These are phyloP conservation scores for Lagerstroemia speciosa DNA, from an alignment of 345 rosid genomes.

Conservation along the genomic window DNA sequence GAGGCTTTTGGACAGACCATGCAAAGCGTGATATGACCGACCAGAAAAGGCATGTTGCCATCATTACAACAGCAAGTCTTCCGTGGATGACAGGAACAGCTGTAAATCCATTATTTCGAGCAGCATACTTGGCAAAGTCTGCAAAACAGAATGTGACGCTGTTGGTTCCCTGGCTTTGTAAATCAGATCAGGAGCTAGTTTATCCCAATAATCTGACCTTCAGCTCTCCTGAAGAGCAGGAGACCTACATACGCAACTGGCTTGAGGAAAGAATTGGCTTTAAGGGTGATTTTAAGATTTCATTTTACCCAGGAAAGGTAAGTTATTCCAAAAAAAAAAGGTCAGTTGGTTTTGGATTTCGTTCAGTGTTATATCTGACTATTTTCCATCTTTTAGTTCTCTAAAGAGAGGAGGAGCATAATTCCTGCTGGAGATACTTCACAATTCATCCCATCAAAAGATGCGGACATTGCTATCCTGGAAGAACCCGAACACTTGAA, in stretches of 20 bases:
- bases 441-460: constrained; percentile 73
- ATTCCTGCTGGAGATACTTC: constrained; percentile 96
- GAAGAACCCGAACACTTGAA: constrained; percentile 98
- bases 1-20: constrained; percentile 77
- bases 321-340: neutral
- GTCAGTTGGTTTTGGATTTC: neutral
- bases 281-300: constrained; percentile 79
- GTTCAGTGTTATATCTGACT: neutral
- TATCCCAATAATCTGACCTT: constrained; percentile 82
- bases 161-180: constrained; percentile 95
- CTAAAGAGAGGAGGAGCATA: constrained; percentile 88
- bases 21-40: constrained; percentile 42
- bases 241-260: constrained; percentile 84
- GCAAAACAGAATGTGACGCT: constrained; percentile 83
- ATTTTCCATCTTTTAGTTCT: constrained; percentile 40
- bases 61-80: constrained; percentile 95
- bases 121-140: constrained; percentile 78
- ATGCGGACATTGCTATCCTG: constrained; percentile 86
- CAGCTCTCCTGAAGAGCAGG: constrained; percentile 93
- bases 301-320: constrained; percentile 99
- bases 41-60: constrained; percentile 80
- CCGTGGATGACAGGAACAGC: constrained; percentile 99
- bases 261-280: constrained; percentile 90
- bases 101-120: constrained; percentile 89
- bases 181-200: constrained; percentile 90